Conservation (phyloP, 257 asterid genomes). For the Salvia miltiorrhiza region DNA sequence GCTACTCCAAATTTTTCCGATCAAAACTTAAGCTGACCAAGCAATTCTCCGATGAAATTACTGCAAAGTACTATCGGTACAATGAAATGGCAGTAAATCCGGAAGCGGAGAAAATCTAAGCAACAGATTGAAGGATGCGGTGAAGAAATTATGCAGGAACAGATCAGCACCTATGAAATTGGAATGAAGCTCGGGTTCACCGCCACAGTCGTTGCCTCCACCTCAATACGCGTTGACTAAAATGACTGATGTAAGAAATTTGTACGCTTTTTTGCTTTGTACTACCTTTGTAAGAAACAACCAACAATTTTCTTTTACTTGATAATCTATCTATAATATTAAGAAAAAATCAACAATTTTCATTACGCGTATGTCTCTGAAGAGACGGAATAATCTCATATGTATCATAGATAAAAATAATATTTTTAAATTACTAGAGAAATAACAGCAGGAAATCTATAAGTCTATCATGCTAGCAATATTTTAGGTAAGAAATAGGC, state of each 20-base stretch:
- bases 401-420: too few relatives aligned
- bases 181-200: neutral
- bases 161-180: constrained; percentile 13
- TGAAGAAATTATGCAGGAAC: neutral
- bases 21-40: constrained; percentile 2
- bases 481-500: too few relatives aligned
- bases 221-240: constrained; percentile 33
- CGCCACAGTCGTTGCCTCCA: constrained; percentile 8
- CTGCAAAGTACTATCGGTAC: neutral
- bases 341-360: too few relatives aligned
- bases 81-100: constrained; percentile 15
- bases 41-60: constrained; percentile 9
- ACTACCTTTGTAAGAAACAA: neutral
- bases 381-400: too few relatives aligned
- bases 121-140: neutral
- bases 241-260: neutral
- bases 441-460: too few relatives aligned
- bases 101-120: neutral
- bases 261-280: neutral
- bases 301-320: neutral
- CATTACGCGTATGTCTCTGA: too few relatives aligned
- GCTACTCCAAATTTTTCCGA: constrained; percentile 17
- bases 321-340: too few relatives aligned
- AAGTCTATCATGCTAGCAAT: too few relatives aligned
- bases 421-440: too few relatives aligned